phyloP scores from a whole-genome alignment of 2,329 filamentous ascomycete species.

The Sordariomycetes sp. region DNA sequence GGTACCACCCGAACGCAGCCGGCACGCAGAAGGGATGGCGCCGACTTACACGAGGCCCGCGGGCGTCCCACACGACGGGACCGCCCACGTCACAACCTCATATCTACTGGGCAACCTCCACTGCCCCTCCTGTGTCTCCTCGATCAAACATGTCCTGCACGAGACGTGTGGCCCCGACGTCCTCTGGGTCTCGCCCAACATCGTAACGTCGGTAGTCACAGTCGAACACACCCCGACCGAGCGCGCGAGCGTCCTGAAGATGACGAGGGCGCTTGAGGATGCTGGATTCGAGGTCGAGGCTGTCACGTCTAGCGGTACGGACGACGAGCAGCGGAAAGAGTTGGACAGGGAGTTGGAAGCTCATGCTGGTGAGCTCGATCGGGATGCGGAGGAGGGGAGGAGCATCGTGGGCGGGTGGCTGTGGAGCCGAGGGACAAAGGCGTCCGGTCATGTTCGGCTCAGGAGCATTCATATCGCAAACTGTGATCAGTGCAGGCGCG shows the following conservation, averaged over 20 bases:
- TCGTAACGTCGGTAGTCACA: slow-evolving; percentile 57
- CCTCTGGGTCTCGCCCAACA: slow-evolving; percentile 53
- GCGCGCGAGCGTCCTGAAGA: slow-evolving; percentile 26
- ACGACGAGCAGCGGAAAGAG: slow-evolving; percentile 11
- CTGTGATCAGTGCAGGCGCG: slow-evolving; percentile 19
- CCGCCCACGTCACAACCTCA: slow-evolving; percentile 32
- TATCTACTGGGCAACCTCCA: slow-evolving; percentile 64
- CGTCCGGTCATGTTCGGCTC: not conserved
- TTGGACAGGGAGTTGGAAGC: not conserved
- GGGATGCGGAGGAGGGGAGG: slow-evolving; percentile 8
- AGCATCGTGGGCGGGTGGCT: slow-evolving; percentile 16
- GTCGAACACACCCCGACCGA: slow-evolving; percentile 35
- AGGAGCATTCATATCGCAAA: slow-evolving; percentile 19
- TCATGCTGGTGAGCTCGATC: slow-evolving; percentile 12
- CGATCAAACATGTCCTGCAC: slow-evolving; percentile 46
- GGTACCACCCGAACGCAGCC: not conserved
- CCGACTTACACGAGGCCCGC: not conserved
- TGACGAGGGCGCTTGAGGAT: slow-evolving; percentile 34
- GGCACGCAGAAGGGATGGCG: not conserved
- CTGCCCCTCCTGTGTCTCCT: slow-evolving; percentile 59
- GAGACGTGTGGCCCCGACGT: slow-evolving; percentile 29
- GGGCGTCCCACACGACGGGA: not conserved
- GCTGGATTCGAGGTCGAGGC: slow-evolving; percentile 38
- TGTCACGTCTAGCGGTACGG: slow-evolving; percentile 22
- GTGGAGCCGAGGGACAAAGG: slow-evolving; percentile 10